These are phyloP conservation scores for Protomyces pachydermus DNA, from an alignment of 1,139 yeast genomes.

Conservation along the genomic window DNA sequence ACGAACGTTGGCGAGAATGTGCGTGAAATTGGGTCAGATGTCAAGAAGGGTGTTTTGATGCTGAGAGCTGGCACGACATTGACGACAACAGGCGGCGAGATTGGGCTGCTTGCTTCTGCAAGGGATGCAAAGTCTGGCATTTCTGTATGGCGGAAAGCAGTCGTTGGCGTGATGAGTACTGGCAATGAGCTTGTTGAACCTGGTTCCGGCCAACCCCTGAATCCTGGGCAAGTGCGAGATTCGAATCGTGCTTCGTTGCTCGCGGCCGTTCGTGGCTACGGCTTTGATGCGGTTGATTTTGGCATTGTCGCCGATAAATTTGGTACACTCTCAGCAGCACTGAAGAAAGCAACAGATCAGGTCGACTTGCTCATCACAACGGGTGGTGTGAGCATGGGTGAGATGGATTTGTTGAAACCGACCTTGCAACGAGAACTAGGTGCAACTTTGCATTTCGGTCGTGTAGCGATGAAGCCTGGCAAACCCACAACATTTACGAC, in stretches of 20 bases:
- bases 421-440: constrained; percentile 43
- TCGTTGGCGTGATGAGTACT: constrained; percentile 47
- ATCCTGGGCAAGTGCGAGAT: constrained; percentile 48
- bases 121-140: constrained; percentile 40
- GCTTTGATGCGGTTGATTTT: constrained; percentile 42
- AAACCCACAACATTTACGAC: constrained; percentile 54
- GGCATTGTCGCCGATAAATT: constrained; percentile 45
- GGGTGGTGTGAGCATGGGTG: constrained; percentile 57
- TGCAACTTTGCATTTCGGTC: constrained; percentile 49
- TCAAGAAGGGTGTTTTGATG: constrained; percentile 41
- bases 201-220: constrained; percentile 31
- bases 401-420: constrained; percentile 48
- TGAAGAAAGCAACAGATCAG: constrained; percentile 36
- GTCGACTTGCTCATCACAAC: constrained; percentile 48
- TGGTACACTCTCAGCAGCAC: constrained; percentile 34
- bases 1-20: constrained; percentile 43
- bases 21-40: constrained; percentile 47
- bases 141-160: constrained; percentile 43
- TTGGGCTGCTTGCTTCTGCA: constrained; percentile 45
- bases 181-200: constrained; percentile 48
- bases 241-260: constrained; percentile 48
- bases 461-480: constrained; percentile 54
- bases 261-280: constrained; percentile 39
- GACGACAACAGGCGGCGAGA: constrained; percentile 46
- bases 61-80: constrained; percentile 41